Percentiles rank a stretch among this genome's conserved stretches.
Evolutionary conservation across 768 basidiomycete species (phyloP).

Genomic region (Rhizopogon vinicolor): DNA sequence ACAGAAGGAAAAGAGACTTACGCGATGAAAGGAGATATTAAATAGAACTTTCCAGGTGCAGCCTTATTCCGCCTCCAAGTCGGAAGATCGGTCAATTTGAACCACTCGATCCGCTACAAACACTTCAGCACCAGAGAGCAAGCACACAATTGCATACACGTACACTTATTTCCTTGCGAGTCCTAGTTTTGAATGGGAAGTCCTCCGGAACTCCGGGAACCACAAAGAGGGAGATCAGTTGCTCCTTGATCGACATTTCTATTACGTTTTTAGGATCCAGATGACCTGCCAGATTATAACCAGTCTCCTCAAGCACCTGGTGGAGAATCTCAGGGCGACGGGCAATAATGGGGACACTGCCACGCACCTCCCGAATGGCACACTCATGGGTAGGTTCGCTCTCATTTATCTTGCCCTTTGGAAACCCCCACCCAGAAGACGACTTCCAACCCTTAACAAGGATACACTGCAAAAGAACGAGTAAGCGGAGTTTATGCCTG

Average conservation of each 20-base stretch:
- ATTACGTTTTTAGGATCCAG: constrained; percentile 67
- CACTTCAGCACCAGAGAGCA: constrained; percentile 11
- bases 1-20: constrained; percentile 30
- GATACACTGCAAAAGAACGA: constrained; percentile 59
- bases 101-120: constrained; percentile 93
- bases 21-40: constrained; percentile 93
- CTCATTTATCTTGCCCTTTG: constrained; percentile 99
- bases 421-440: constrained; percentile 97
- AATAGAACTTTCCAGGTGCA: constrained; percentile 79
- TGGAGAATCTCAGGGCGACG: constrained; percentile 8
- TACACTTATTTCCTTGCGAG: constrained; percentile 98
- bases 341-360: background rate
- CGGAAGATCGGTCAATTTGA: constrained; percentile 81
- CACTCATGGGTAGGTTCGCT: constrained; percentile 80
- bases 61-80: constrained; percentile 84
- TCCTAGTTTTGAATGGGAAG: constrained; percentile 87
- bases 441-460: constrained; percentile 98
- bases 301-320: constrained; percentile 97
- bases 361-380: constrained; percentile 84
- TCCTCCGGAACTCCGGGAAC: constrained; percentile 86
- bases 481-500: constrained; percentile 5
- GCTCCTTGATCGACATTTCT: constrained; percentile 84
- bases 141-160: constrained; percentile 19
- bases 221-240: constrained; percentile 87
- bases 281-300: constrained; percentile 78